Conservation (phyloP, 2,329 filamentous ascomycete genomes). For the Exutisphaerella laricina region DNA sequence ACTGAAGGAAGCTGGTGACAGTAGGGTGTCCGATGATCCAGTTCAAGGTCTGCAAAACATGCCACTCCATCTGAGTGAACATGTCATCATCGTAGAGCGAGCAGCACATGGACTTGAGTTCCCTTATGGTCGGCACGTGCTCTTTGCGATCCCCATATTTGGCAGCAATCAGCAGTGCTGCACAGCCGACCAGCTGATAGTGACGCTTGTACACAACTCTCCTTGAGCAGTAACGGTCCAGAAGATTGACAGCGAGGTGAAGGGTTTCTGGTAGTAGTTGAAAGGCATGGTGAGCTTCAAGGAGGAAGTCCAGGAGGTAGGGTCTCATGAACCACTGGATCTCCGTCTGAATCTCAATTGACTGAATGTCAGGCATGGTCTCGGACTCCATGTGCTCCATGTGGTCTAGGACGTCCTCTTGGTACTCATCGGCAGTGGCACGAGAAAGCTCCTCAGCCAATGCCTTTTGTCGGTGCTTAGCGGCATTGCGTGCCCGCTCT, state of each 20-base stretch:
- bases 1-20: slow-evolving; percentile 85
- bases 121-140: slow-evolving; percentile 91
- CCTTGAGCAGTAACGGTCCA: slow-evolving; percentile 96
- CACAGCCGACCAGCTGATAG: slow-evolving; percentile 95
- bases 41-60: slow-evolving; percentile 93
- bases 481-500: slow-evolving; percentile 71
- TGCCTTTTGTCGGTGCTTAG: slow-evolving; percentile 76
- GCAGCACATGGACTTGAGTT: slow-evolving; percentile 99
- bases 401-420: slow-evolving; percentile 89
- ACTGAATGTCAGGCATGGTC: slow-evolving; percentile 90
- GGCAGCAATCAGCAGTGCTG: slow-evolving; percentile 89
- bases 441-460: slow-evolving; percentile 85
- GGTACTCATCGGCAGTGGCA: slow-evolving; percentile 80
- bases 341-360: slow-evolving; percentile 98
- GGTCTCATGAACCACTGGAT: slow-evolving; percentile 99
- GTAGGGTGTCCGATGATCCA: slow-evolving; percentile 96
- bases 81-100: slow-evolving; percentile 97
- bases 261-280: slow-evolving; percentile 89
- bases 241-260: slow-evolving; percentile 91
- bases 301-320: slow-evolving; percentile 94
- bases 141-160: slow-evolving; percentile 99
- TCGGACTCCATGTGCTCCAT: slow-evolving; percentile 95
- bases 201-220: slow-evolving; percentile 98
- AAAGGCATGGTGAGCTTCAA: slow-evolving; percentile 95
- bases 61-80: slow-evolving; percentile 99